Conservation (phyloP, 306 rosid genomes). For the Herpetospermum pedunculosum region DNA sequence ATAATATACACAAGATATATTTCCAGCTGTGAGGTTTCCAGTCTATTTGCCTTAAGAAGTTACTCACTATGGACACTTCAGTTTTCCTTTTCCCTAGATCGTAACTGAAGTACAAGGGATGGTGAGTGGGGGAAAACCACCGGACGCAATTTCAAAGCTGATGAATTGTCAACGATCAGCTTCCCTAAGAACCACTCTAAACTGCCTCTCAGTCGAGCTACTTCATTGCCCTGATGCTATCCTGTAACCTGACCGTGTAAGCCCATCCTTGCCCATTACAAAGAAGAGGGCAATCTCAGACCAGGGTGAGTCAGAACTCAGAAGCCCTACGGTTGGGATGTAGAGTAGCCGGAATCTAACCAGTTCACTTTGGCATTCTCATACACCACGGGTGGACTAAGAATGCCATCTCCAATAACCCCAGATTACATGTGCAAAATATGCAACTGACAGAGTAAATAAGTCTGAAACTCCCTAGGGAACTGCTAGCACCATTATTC, state of each 20-base stretch:
- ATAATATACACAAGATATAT: background rate
- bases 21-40: background rate
- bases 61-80: background rate
- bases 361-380: background rate
- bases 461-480: background rate
- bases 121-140: background rate
- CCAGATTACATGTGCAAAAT: background rate
- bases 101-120: background rate
- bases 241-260: background rate
- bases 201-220: background rate
- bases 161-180: background rate
- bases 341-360: background rate
- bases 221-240: background rate
- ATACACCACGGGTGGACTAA: background rate
- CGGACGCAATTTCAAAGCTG: background rate
- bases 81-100: background rate
- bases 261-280: background rate
- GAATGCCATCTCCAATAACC: background rate
- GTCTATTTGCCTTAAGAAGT: background rate
- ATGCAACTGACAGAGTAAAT: background rate
- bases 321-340: background rate
- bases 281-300: background rate
- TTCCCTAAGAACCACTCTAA: background rate
- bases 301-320: background rate
- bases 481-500: background rate